A percentile compares a stretch with the other conserved stretches of the same genome.
These are phyloP conservation scores for Moesziomyces aphidis DNA, from an alignment of 1,284 basidiomycete species.

Conservation along the genomic window DNA sequence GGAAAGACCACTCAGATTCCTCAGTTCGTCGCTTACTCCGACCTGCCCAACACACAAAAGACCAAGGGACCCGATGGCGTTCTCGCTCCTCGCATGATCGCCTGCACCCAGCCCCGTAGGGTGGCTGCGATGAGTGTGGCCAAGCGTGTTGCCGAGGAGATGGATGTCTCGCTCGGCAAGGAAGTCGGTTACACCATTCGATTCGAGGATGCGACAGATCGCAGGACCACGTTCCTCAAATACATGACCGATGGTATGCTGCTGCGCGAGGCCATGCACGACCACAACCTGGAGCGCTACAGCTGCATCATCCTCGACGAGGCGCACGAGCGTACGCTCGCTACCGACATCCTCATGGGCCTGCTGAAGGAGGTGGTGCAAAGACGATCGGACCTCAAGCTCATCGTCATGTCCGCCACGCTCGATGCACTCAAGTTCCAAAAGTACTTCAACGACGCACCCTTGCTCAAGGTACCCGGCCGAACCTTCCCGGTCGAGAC, in stretches of 20 bases:
- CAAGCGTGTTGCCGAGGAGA: slow-evolving; percentile 97
- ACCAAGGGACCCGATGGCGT: slow-evolving; percentile 55
- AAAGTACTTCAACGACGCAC: slow-evolving; percentile 91
- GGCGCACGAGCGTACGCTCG: slow-evolving; percentile 96
- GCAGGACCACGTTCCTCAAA: slow-evolving; percentile 56
- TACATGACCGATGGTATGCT: slow-evolving; percentile 99
- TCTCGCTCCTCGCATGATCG: slow-evolving; percentile 85
- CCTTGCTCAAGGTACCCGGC: slow-evolving; percentile 94
- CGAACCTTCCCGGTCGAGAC: slow-evolving; percentile 94
- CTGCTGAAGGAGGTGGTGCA: slow-evolving; percentile 81
- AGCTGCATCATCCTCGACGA: slow-evolving; percentile 98
- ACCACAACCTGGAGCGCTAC: slow-evolving; percentile 87
- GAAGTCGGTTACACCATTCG: slow-evolving; percentile 98
- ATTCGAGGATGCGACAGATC: slow-evolving; percentile 93
- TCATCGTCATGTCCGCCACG: slow-evolving; percentile 98
- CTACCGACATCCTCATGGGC: slow-evolving; percentile 99
- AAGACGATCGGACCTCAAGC: slow-evolving; percentile 88
- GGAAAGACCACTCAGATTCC: slow-evolving; percentile 99
- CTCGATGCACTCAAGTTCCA: slow-evolving; percentile 97
- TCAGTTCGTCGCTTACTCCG: slow-evolving; percentile 93
- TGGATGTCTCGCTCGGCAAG: slow-evolving; percentile 93
- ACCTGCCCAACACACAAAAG: slow-evolving; percentile 78
- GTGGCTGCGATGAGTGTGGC: slow-evolving; percentile 98
- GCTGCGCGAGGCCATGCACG: slow-evolving; percentile 96
- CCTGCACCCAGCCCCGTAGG: slow-evolving; percentile 95